These are phyloP conservation scores for Tagetes erecta DNA, from an alignment of 129 eudicot species.

Conservation along the genomic window DNA sequence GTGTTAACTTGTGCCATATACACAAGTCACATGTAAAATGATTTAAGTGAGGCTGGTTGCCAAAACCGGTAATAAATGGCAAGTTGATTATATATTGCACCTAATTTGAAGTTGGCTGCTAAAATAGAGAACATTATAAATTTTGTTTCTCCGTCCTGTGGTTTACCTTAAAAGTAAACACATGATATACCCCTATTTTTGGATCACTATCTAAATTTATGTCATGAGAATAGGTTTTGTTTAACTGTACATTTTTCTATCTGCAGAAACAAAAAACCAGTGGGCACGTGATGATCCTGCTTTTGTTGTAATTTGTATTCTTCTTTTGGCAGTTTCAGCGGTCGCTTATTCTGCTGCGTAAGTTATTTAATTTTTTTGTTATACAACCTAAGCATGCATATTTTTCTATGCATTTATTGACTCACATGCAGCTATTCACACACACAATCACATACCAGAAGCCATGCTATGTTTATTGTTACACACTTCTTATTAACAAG, in stretches of 20 bases:
- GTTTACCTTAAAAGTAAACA: not conserved
- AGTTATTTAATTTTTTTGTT: slow-evolving; percentile 36
- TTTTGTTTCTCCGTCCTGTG: not conserved
- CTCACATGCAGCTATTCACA: not conserved
- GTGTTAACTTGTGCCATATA: not conserved
- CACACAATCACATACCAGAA: slow-evolving; percentile 12
- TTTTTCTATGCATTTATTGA: not conserved
- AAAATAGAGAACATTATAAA: not conserved
- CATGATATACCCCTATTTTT: not conserved
- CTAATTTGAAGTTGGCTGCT: not conserved
- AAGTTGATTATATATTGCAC: not conserved
- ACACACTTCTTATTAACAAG: not conserved
- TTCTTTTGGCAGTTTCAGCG: slow-evolving; percentile 82
- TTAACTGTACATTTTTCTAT: slow-evolving; percentile 13
- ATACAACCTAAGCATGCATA: not conserved
- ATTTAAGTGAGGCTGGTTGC: not conserved
- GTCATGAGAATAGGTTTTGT: not conserved
- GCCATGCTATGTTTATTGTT: slow-evolving; percentile 4
- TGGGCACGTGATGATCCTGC: slow-evolving; percentile 99
- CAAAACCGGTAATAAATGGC: not conserved
- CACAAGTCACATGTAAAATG: not conserved
- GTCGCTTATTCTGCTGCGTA: slow-evolving; percentile 95
- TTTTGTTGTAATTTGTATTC: slow-evolving; percentile 86
- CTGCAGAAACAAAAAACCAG: slow-evolving; percentile 98
- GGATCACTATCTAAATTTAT: not conserved